These are phyloP conservation scores for Dionaea muscipula DNA, from an alignment of 179 eudicot genomes.

Conservation along the genomic window DNA sequence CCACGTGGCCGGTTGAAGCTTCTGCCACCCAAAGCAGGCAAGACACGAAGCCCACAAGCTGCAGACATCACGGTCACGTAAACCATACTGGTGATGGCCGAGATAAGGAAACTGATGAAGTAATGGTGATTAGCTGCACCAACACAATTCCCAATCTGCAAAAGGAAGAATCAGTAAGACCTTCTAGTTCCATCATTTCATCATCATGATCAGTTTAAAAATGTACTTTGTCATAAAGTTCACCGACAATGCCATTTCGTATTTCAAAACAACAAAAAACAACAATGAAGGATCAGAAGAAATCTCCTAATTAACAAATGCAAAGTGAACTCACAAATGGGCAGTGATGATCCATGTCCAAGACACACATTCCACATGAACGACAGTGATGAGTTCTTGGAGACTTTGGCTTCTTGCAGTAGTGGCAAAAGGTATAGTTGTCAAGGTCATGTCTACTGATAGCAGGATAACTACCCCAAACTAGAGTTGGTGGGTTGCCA, in stretches of 20 bases:
- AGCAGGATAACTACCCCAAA: slow-evolving; percentile 82
- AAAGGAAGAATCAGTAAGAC: not conserved
- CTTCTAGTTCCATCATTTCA: no score
- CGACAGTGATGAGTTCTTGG: slow-evolving; percentile 91
- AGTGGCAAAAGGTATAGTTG: slow-evolving; percentile 61
- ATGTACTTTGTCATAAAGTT: no score
- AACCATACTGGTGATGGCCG: slow-evolving; percentile 51
- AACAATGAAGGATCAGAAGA: not conserved
- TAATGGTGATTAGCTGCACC: slow-evolving; percentile 75
- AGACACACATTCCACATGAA: slow-evolving; percentile 70
- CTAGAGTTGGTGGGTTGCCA: slow-evolving; percentile 54
- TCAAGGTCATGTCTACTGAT: slow-evolving; percentile 73
- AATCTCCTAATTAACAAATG: not conserved
- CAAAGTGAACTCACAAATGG: slow-evolving; percentile 67
- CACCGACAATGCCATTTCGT: no score
- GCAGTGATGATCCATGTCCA: slow-evolving; percentile 99
- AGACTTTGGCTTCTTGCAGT: slow-evolving; percentile 84
- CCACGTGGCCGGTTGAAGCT: slow-evolving; percentile 14
- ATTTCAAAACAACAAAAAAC: no score
- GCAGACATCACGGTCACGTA: slow-evolving; percentile 53
- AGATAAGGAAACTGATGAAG: slow-evolving; percentile 65
- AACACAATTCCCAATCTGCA: slow-evolving; percentile 96
- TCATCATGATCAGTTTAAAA: no score
- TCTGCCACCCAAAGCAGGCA: slow-evolving; percentile 40
- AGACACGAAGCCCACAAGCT: slow-evolving; percentile 29